Percentiles rank a stretch among this genome's conserved stretches.
phyloP scores from a whole-genome alignment of 352 stramenopile genomes.

The Lagenidium giganteum region DNA sequence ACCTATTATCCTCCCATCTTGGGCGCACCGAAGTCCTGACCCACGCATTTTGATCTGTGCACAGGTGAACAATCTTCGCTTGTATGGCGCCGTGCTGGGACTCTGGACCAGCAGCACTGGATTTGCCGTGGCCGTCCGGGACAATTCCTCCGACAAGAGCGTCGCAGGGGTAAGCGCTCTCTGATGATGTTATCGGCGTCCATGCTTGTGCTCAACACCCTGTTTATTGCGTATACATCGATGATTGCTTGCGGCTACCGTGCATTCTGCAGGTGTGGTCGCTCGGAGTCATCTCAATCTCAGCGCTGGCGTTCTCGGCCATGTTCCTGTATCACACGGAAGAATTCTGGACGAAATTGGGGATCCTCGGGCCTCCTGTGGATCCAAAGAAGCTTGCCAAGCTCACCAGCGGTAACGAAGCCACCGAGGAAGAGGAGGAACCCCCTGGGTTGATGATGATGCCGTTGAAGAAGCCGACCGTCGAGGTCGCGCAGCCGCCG shows the following conservation, averaged over 20 bases:
- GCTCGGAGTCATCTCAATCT: slow-evolving; percentile 44
- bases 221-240: slow-evolving; percentile 9
- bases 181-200: background rate
- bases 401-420: no score
- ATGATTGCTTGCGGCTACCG: slow-evolving; percentile 36
- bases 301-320: slow-evolving; percentile 22
- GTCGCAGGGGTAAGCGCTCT: slow-evolving; percentile 32
- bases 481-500: no score
- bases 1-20: background rate
- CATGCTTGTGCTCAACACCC: background rate
- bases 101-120: slow-evolving; percentile 37
- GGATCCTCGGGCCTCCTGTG: background rate
- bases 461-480: no score
- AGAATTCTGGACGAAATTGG: slow-evolving; percentile 43
- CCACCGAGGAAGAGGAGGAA: no score
- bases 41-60: background rate
- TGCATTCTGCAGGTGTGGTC: slow-evolving; percentile 41
- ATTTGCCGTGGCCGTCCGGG: slow-evolving; percentile 25
- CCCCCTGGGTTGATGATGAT: no score
- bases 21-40: background rate
- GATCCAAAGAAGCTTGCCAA: no score
- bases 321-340: slow-evolving; percentile 46
- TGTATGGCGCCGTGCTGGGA: slow-evolving; percentile 33
- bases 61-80: slow-evolving; percentile 45
- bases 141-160: slow-evolving; percentile 33